Base-by-base conservation (phyloP, 1,284 basidiomycete genomes). In the Apiotrichum sp. region DNA sequence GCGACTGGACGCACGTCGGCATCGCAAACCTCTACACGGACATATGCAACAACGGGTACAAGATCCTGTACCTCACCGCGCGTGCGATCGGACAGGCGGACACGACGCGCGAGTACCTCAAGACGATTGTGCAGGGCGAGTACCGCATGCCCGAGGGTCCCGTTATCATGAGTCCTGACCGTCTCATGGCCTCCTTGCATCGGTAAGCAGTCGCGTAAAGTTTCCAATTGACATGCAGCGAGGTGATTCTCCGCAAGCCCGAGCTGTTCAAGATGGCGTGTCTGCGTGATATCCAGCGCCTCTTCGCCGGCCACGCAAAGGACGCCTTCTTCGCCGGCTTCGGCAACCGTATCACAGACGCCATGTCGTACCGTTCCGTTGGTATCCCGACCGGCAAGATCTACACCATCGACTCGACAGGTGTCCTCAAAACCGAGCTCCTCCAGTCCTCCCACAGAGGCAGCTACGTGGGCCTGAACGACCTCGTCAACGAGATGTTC, bases 231-330 rank as follows among this genome's bases (percentile, higher is more conserved):
- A 36, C 46, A 47, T 10, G 4, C 63, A 92, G 91, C 3, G 93
- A 97, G 77, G 93, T 97, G n/a, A 93, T 97, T 67, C 88, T 96
- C 86, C 86, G 93, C 40, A 98, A 98, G 77, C 96, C 96, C 0
- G 96, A 99, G 72, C 84, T 98, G 34, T 99, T 99, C 83, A 99
- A 99, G 80, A 99, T 99, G 96, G 95, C 96, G 3, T 98, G 93
- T 77, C 78, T 99, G 62, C 82, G 93, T 40, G 96, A 99, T 75
- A 97, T 99, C 56, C 91, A 93, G 65, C 82, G 93, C 33, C 77
- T 98, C 7, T 99, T 98, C 70, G 89, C 89, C 7, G 82, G 83
- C 31, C 80, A 81, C 35, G 76, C 81, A 6, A 80, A 83, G 57
- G 86, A 85, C 58, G 76, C 74, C 6, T 99, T 99, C 78, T 98